Conservation (phyloP, 2,329 filamentous ascomycete genomes). For the Diaporthe citrichinensis region DNA sequence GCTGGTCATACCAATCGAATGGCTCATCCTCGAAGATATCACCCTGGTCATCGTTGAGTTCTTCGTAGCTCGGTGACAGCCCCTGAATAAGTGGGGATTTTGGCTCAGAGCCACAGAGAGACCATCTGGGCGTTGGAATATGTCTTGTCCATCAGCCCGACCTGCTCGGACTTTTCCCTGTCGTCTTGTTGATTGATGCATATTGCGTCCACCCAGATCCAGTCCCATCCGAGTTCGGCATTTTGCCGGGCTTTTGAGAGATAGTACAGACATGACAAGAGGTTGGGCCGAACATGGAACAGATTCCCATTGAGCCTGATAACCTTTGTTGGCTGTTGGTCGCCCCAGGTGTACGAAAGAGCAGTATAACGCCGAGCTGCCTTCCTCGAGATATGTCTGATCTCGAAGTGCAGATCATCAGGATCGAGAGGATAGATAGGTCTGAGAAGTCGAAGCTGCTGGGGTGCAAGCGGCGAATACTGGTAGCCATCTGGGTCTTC, state of each 20-base stretch:
- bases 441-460: slow-evolving; percentile 1
- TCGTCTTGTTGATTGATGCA: not conserved
- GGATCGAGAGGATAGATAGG: not conserved
- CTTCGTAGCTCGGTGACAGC: not conserved
- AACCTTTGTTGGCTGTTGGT: not conserved
- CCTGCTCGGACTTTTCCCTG: not conserved
- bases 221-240: not conserved
- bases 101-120: not conserved
- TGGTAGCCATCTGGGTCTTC: not conserved
- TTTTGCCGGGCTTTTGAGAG: not conserved
- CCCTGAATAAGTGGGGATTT: too few species aligned
- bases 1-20: not conserved
- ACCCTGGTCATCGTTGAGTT: not conserved
- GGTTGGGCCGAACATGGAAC: not conserved
- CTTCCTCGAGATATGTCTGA: not conserved
- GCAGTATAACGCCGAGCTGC: not conserved
- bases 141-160: not conserved
- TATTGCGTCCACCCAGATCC: not conserved
- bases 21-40: not conserved
- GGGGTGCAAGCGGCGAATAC: not conserved
- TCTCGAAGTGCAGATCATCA: not conserved
- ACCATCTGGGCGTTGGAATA: not conserved
- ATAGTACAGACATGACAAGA: not conserved
- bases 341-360: not conserved
- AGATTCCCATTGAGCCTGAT: not conserved